phyloP scores from a whole-genome alignment of 2,329 filamentous ascomycete species.

The Dactylellina leptospora region DNA sequence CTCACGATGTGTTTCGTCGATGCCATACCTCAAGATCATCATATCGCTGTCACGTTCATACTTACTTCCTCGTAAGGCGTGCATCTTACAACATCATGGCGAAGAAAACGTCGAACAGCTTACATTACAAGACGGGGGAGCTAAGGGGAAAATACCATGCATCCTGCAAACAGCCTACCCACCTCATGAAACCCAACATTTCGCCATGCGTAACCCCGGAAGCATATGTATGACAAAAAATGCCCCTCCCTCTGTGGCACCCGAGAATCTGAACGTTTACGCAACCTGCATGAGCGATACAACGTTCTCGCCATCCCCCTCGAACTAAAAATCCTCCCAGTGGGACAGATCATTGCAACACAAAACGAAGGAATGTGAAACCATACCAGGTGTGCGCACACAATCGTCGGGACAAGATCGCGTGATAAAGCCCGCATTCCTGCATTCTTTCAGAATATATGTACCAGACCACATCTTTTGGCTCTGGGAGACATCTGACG shows the following conservation, averaged over 20 bases:
- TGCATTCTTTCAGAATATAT: background rate
- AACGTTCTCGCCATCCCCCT: too few species aligned
- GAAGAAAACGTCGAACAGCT: background rate
- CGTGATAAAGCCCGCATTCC: background rate
- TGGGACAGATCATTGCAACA: background rate
- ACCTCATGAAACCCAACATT: conserved; percentile 24
- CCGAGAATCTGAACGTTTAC: background rate
- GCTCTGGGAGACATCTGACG: background rate
- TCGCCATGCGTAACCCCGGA: conserved; percentile 16
- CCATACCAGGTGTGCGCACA: background rate
- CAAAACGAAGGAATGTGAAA: background rate
- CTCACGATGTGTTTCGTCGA: conserved; percentile 27
- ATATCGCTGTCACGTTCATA: conserved; percentile 13
- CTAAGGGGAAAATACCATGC: background rate
- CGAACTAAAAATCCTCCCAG: background rate
- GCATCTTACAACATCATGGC: background rate
- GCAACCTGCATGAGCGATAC: too few species aligned
- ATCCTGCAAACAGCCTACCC: conserved; percentile 23
- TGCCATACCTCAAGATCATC: conserved; percentile 14
- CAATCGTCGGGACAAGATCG: background rate
- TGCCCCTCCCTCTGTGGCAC: background rate
- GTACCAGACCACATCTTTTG: background rate
- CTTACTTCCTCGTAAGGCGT: conserved; percentile 37
- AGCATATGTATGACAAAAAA: background rate
- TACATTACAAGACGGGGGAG: conserved; percentile 4